Percentiles rank a stretch among this genome's conserved stretches.
Evolutionary conservation across 176 grass and related monocot species (phyloP).

Genomic region (Avena eriantha): DNA sequence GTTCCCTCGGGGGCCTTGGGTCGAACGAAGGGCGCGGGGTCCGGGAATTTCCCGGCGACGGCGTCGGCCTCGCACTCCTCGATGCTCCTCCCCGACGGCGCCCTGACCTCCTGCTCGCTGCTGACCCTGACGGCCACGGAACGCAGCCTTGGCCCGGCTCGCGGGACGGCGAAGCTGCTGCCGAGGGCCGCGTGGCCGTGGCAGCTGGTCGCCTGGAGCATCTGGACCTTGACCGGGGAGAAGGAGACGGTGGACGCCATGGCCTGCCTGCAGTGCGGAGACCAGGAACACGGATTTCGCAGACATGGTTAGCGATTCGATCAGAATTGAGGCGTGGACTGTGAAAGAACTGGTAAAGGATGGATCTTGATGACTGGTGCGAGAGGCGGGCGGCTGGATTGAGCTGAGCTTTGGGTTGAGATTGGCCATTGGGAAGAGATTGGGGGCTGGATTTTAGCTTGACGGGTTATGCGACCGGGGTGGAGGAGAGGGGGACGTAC

Average conservation of each 20-base stretch:
- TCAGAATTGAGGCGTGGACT: neutral
- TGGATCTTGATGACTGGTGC: constrained; percentile 13
- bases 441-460: constrained; percentile 17
- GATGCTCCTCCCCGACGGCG: constrained; percentile 68
- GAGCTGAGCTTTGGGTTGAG: neutral
- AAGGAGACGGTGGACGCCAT: constrained; percentile 80
- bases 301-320: constrained; percentile 28
- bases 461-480: neutral
- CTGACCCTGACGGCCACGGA: constrained; percentile 60
- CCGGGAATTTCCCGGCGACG: constrained; percentile 75
- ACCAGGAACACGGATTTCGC: constrained; percentile 5
- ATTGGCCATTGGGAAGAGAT: neutral
- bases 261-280: constrained; percentile 18
- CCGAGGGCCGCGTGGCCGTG: constrained; percentile 48
- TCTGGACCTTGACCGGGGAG: constrained; percentile 59
- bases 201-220: constrained; percentile 52
- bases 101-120: constrained; percentile 74
- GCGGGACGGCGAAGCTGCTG: constrained; percentile 39
- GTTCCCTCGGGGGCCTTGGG: constrained; percentile 80
- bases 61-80: constrained; percentile 96
- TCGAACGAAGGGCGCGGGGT: constrained; percentile 53
- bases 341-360: neutral
- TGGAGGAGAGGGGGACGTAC: constrained; percentile 36
- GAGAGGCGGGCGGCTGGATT: neutral
- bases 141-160: constrained; percentile 33